phyloP scores from a whole-genome alignment of 176 grass and related monocot genomes.

The Ampelocalamus luodianensis region DNA sequence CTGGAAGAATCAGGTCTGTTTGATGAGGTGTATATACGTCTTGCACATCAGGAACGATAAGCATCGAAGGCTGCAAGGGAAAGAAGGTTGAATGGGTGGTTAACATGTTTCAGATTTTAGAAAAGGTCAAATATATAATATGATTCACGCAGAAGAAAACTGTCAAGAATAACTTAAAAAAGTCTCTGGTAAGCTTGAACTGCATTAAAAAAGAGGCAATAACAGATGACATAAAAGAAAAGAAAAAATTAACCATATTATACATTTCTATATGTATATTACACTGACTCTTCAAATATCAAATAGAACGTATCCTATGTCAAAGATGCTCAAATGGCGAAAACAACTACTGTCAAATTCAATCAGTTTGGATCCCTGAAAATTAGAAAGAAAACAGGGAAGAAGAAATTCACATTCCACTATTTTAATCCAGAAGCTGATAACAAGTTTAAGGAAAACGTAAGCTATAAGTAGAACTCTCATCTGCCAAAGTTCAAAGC shows the following conservation, averaged over 20 bases:
- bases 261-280: not conserved
- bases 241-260: not conserved
- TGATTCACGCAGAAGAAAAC: slow-evolving; percentile 19
- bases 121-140: not conserved
- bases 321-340: not conserved
- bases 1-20: slow-evolving; percentile 72
- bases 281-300: not conserved
- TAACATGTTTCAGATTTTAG: not conserved
- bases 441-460: slow-evolving; percentile 10
- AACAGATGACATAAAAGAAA: slow-evolving; percentile 20
- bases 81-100: not conserved
- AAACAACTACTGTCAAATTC: not conserved
- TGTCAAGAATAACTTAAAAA: not conserved
- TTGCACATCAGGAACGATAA: slow-evolving; percentile 83
- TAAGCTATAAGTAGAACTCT: not conserved
- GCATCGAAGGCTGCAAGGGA: slow-evolving; percentile 76
- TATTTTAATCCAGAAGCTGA: not conserved
- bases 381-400: not conserved
- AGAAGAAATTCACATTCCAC: not conserved
- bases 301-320: not conserved
- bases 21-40: slow-evolving; percentile 89
- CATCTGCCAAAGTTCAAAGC: slow-evolving; percentile 17
- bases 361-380: not conserved
- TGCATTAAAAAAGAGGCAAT: not conserved
- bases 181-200: not conserved